Conservation (phyloP, 805 yeast genomes). For the Metschnikowia kunwiensis region DNA sequence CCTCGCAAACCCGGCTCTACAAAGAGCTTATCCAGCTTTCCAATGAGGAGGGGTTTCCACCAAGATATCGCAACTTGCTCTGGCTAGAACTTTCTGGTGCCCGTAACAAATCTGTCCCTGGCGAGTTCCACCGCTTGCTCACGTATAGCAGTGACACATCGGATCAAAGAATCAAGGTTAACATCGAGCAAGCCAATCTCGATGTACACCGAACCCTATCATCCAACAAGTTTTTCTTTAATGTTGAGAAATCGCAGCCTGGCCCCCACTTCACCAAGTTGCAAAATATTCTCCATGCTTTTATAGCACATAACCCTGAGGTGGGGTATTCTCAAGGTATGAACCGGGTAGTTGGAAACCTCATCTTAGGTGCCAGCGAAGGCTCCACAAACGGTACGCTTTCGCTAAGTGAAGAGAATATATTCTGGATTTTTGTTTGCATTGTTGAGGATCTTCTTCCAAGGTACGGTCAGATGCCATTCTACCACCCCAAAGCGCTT, state of each 20-base stretch:
- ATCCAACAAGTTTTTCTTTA: slow-evolving; percentile 47
- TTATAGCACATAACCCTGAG: slow-evolving; percentile 43
- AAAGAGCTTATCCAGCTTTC: slow-evolving; percentile 28
- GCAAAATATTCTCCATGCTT: slow-evolving; percentile 48
- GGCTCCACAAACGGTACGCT: slow-evolving; percentile 12
- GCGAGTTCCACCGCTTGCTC: slow-evolving; percentile 41
- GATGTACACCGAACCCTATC: slow-evolving; percentile 58
- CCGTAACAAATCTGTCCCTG: slow-evolving; percentile 40
- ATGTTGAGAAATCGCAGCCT: slow-evolving; percentile 36
- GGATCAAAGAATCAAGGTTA: slow-evolving; percentile 12
- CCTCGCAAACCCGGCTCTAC: slow-evolving; percentile 8
- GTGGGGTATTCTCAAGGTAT: slow-evolving; percentile 61
- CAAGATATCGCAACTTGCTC: slow-evolving; percentile 42
- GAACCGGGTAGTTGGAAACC: slow-evolving; percentile 56
- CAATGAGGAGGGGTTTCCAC: slow-evolving; percentile 45
- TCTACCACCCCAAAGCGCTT: slow-evolving; percentile 17
- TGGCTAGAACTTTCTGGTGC: slow-evolving; percentile 60
- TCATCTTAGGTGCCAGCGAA: slow-evolving; percentile 37
- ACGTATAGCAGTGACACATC: slow-evolving; percentile 1
- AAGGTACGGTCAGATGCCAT: slow-evolving; percentile 28
- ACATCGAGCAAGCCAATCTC: slow-evolving; percentile 48
- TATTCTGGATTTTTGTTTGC: slow-evolving; percentile 52
- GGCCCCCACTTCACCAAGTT: slow-evolving; percentile 54
- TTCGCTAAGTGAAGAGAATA: slow-evolving; percentile 40
- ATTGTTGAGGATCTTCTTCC: slow-evolving; percentile 50